These are phyloP conservation scores for Cyberlindnera sargentensis DNA, from an alignment of 805 yeast species.

Conservation along the genomic window DNA sequence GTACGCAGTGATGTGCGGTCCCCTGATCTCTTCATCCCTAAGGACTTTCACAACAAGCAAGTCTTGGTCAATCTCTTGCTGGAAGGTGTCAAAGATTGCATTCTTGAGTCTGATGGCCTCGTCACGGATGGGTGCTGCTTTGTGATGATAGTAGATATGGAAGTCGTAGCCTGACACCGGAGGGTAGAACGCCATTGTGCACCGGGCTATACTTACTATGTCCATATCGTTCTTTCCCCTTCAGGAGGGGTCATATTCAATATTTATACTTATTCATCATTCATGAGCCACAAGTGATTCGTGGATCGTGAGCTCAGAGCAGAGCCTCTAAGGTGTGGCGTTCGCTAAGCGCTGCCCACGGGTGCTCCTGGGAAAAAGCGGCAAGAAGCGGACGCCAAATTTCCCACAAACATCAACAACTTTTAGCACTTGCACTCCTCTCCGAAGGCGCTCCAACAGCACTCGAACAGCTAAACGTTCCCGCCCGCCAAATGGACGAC, in stretches of 20 bases:
- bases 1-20: conserved; percentile 47
- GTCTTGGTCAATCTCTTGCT: conserved; percentile 29
- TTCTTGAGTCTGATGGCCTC: conserved; percentile 34
- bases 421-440: not conserved
- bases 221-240: not conserved
- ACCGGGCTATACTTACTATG: not conserved
- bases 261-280: not conserved
- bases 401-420: too few relatives aligned
- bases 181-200: conserved; percentile 2
- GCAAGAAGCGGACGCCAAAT: not conserved
- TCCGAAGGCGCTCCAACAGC: not conserved
- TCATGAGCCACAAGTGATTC: not conserved
- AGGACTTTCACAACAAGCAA: conserved; percentile 7
- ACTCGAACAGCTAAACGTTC: not conserved
- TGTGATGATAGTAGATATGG: conserved; percentile 42
- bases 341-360: not conserved
- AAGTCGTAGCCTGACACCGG: conserved; percentile 37
- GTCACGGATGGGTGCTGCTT: conserved; percentile 22
- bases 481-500: conserved; percentile 1
- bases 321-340: not conserved
- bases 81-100: conserved; percentile 32
- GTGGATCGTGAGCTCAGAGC: not conserved
- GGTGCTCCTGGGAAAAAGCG: not conserved
- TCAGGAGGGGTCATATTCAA: too few relatives aligned
- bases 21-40: conserved; percentile 5